These are phyloP conservation scores for Metarhizium sp. DNA, from an alignment of 2,329 filamentous ascomycete species.

Conservation along the genomic window DNA sequence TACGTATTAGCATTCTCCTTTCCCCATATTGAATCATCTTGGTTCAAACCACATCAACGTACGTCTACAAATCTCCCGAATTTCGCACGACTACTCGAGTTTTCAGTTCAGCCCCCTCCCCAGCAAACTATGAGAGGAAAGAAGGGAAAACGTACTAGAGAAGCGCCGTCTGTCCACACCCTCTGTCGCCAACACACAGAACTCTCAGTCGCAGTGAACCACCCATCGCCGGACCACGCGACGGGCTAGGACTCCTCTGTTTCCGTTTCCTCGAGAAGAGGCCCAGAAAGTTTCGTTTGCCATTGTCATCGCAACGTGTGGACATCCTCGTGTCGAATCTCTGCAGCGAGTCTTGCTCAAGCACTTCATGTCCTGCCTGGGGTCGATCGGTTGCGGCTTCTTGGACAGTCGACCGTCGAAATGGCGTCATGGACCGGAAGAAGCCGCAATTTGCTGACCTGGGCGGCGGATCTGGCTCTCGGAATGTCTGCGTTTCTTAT, in stretches of 20 bases:
- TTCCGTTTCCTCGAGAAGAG: constrained; percentile 14
- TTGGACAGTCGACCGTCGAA: background rate
- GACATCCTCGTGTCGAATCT: background rate
- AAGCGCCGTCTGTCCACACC: constrained; percentile 26
- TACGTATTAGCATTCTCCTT: background rate
- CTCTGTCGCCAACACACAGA: constrained; percentile 24
- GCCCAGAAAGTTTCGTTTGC: background rate
- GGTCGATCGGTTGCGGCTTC: background rate
- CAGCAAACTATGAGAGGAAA: background rate
- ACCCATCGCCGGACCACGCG: background rate
- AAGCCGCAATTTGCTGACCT: background rate
- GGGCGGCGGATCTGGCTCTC: constrained; percentile 7
- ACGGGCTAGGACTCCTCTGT: constrained; percentile 13
- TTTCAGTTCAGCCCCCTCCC: background rate
- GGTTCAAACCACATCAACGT: constrained; percentile 7
- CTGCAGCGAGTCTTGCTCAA: background rate
- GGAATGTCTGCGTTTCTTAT: constrained; percentile 13
- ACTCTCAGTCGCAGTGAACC: constrained; percentile 20
- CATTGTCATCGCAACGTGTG: background rate
- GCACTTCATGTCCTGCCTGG: background rate
- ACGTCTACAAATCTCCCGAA: constrained; percentile 29
- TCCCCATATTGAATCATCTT: background rate
- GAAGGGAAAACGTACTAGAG: constrained; percentile 21
- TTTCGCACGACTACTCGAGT: constrained; percentile 21
- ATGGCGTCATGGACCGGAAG: background rate